Evolutionary conservation across 2,329 filamentous ascomycete species (phyloP).

Genomic region (Onygenales sp.): DNA sequence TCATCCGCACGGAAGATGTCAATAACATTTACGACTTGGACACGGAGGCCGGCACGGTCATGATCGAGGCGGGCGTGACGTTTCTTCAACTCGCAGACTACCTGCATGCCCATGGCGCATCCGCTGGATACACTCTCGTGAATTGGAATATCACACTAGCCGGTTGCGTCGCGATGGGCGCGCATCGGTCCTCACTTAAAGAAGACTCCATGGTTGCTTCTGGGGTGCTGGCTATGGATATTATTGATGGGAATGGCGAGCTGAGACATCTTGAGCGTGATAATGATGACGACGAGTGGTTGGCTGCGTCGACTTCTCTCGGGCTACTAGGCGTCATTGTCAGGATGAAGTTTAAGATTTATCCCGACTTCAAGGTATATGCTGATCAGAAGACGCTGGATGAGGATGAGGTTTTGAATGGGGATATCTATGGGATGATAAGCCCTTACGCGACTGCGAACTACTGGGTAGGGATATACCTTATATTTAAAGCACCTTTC

Average conservation of each 20-base stretch:
- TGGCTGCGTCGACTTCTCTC: conserved; percentile 43
- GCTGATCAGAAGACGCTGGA: conserved; percentile 40
- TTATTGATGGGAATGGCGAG: conserved; percentile 40
- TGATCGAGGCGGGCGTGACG: conserved; percentile 44
- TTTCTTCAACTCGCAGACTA: conserved; percentile 42
- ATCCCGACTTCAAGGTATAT: conserved; percentile 44
- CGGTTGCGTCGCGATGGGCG: conserved; percentile 45
- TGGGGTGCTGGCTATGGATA: conserved; percentile 40
- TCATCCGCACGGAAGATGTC: conserved; percentile 16
- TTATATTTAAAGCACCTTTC: not conserved
- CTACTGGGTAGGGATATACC: conserved; percentile 33
- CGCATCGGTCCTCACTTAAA: conserved; percentile 40
- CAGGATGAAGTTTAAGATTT: conserved; percentile 41
- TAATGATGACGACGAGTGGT: conserved; percentile 39
- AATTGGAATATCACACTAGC: conserved; percentile 48
- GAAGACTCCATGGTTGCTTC: conserved; percentile 44
- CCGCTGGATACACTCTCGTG: conserved; percentile 42
- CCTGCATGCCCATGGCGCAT: conserved; percentile 38
- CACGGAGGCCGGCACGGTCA: conserved; percentile 36
- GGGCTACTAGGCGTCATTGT: conserved; percentile 42
- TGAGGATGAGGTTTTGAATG: conserved; percentile 40
- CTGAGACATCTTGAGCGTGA: conserved; percentile 35
- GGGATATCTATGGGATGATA: conserved; percentile 43
- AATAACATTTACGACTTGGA: conserved; percentile 35
- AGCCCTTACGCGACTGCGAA: conserved; percentile 44